phyloP scores from a whole-genome alignment of 108 stramenopile genomes.

The Skeletonema costatum region DNA sequence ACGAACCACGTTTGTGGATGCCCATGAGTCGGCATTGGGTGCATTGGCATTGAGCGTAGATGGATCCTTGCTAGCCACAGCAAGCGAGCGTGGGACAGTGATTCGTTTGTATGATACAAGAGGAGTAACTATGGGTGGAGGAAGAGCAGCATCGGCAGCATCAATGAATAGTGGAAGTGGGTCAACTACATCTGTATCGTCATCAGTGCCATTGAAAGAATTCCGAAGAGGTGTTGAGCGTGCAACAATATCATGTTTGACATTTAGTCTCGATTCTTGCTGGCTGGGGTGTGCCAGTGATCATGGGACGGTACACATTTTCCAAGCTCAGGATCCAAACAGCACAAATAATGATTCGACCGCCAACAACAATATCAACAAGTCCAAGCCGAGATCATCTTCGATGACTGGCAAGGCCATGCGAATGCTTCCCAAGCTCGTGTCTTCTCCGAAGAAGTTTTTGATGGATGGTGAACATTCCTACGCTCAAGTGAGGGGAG shows the following conservation, averaged over 20 bases:
- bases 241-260: constrained; percentile 87
- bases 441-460: constrained; percentile 40
- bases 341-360: constrained; percentile 12
- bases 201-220: constrained; percentile 77
- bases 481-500: constrained; percentile 76
- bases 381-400: constrained; percentile 17
- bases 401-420: constrained; percentile 62
- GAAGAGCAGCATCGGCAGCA: constrained; percentile 53
- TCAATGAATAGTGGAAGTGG: constrained; percentile 22
- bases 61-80: constrained; percentile 91
- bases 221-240: constrained; percentile 95
- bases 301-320: constrained; percentile 97
- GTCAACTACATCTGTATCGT: constrained; percentile 18
- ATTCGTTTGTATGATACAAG: constrained; percentile 93
- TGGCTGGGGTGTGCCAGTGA: constrained; percentile 94
- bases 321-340: constrained; percentile 53
- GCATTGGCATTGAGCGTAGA: constrained; percentile 84
- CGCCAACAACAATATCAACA: background rate
- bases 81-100: constrained; percentile 93
- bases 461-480: constrained; percentile 59
- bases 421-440: constrained; percentile 43
- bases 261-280: constrained; percentile 84
- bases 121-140: constrained; percentile 65
- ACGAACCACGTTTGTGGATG: constrained; percentile 90
- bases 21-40: constrained; percentile 93